A percentile compares a stretch with the other conserved stretches of the same genome.
Conservation (phyloP, 2,329 filamentous ascomycete genomes). For the Fusarium proliferatum region DNA sequence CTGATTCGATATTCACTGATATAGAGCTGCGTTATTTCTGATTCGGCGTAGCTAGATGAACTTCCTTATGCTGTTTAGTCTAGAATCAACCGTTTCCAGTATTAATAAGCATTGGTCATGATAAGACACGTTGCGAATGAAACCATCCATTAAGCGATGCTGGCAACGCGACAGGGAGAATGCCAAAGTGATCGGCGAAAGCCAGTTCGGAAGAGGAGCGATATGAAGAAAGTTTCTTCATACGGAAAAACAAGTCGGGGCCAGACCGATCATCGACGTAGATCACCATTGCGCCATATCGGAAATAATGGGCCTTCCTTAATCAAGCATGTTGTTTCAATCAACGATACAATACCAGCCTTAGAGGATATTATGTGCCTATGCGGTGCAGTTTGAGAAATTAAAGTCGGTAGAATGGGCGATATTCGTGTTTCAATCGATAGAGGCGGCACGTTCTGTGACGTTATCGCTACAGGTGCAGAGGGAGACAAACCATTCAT, state of each 20-base stretch:
- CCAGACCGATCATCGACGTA: neutral
- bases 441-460: constrained; percentile 80
- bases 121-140: too few relatives aligned
- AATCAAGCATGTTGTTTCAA: too few relatives aligned
- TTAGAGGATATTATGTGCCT: neutral
- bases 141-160: too few relatives aligned
- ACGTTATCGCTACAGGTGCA: constrained; percentile 71
- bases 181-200: neutral
- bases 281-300: constrained; percentile 2
- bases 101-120: neutral
- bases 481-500: constrained; percentile 74
- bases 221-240: neutral
- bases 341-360: neutral
- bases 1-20: too few relatives aligned
- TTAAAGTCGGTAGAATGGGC: neutral
- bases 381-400: too few relatives aligned
- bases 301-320: too few relatives aligned
- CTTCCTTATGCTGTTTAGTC: too few relatives aligned
- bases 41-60: neutral
- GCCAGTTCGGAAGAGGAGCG: neutral
- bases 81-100: neutral
- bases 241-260: neutral
- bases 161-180: rapidly evolving
- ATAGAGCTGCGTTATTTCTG: too few relatives aligned
- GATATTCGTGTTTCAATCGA: constrained; percentile 53